Conservation (phyloP, 345 rosid species). For the Orychophragmus violaceus region DNA sequence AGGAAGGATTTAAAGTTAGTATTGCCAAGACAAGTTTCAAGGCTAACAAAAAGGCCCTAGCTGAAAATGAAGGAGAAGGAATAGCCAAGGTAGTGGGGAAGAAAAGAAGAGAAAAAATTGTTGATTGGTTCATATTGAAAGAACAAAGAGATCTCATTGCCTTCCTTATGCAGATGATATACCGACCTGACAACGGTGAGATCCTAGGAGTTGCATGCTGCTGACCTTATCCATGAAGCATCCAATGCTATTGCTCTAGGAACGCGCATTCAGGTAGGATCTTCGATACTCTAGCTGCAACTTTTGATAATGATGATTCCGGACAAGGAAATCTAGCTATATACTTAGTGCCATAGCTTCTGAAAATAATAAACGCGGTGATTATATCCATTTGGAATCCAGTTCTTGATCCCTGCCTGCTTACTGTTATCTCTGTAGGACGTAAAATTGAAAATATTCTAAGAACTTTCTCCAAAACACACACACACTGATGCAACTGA, state of each 20-base stretch:
- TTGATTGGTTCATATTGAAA: conserved; percentile 6
- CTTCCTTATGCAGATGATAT: conserved; percentile 65
- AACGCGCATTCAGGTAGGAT: conserved; percentile 65
- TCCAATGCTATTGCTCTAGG: conserved; percentile 96
- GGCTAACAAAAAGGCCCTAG: conserved; percentile 97
- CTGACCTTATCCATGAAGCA: conserved; percentile 99
- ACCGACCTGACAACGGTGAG: conserved; percentile 95
- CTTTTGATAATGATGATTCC: neutral
- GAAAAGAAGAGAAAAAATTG: neutral
- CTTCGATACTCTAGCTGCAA: neutral
- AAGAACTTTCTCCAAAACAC: neutral
- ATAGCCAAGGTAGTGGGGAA: conserved; percentile 72
- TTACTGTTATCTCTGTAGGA: conserved; percentile 49
- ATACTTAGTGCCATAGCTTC: neutral
- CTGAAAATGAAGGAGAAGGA: conserved; percentile 98
- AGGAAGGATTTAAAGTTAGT: conserved; percentile 87
- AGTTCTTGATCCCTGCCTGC: conserved; percentile 17
- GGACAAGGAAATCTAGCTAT: neutral
- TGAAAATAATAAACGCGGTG: neutral
- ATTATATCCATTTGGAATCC: neutral
- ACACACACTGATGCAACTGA: neutral
- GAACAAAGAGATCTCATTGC: conserved; percentile 4
- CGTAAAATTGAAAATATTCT: conserved; percentile 37
- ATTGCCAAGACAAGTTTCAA: conserved; percentile 93
- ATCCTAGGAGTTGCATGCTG: conserved; percentile 98